phyloP scores from a whole-genome alignment of 768 basidiomycete species.

The Auricularia cornea region DNA sequence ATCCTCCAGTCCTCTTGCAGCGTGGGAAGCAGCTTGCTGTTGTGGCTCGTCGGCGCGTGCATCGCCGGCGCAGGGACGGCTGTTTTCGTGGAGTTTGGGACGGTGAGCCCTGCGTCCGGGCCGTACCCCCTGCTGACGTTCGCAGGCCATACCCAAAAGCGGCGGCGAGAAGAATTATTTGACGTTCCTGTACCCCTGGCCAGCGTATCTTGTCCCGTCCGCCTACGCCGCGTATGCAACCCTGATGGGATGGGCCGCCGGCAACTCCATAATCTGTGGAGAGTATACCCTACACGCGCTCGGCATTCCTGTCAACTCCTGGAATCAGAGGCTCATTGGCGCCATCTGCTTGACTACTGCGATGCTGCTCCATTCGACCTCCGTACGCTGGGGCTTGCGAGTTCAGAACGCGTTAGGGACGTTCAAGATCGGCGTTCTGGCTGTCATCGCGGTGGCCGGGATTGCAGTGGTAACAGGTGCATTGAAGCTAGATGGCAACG shows the following conservation, averaged over 20 bases:
- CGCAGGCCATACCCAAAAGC: conserved; percentile 55
- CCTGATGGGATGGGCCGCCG: conserved; percentile 48
- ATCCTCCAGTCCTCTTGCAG: conserved; percentile 61
- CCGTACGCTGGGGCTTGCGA: conserved; percentile 45
- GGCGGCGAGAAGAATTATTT: conserved; percentile 75
- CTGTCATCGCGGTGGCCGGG: conserved; percentile 45
- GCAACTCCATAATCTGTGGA: conserved; percentile 57
- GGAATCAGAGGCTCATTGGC: conserved; percentile 44
- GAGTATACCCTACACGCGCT: conserved; percentile 62
- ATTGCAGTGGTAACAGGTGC: conserved; percentile 22
- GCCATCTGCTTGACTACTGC: conserved; percentile 49
- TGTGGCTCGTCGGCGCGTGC: conserved; percentile 63
- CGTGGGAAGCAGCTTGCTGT: conserved; percentile 54
- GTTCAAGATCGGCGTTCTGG: conserved; percentile 52
- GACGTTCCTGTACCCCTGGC: conserved; percentile 58
- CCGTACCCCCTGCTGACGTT: background rate
- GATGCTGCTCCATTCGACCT: conserved; percentile 47
- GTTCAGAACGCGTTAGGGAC: conserved; percentile 56
- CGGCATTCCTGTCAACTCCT: conserved; percentile 23
- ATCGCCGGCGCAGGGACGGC: conserved; percentile 59
- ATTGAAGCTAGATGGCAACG: background rate
- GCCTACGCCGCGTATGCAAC: conserved; percentile 49
- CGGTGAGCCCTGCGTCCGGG: conserved; percentile 32
- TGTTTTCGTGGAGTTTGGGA: conserved; percentile 70
- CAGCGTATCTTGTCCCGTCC: conserved; percentile 54